Base-by-base conservation (phyloP, 192 early-diverging fungal genomes). In the Backusella australiensis region DNA sequence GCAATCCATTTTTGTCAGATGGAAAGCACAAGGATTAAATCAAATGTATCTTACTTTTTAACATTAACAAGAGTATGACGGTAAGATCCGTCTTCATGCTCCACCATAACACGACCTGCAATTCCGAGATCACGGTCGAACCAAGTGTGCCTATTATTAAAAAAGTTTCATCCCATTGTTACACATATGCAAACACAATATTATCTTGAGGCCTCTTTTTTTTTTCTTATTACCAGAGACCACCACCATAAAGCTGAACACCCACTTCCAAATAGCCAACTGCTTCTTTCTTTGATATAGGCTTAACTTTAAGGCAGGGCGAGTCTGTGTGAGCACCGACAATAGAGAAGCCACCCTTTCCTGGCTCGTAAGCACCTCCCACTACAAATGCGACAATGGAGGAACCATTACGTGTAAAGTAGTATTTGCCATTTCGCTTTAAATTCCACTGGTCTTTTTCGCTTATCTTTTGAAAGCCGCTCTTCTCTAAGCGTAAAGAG, bases 311-410 rank as follows among this genome's bases (percentile, higher is more conserved):
- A 68, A 97, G 85, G 83, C 96, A 98, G 36, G 98, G 98, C 15
- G 95, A 96, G 80, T 99, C 98, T 11, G 96, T 96, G 83, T 99
- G 98, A 4, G 98, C 97, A 19, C 93, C 98, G 38, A 98, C 89
- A 35, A 97, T 94, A 17, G 93, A 90, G 74, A 97, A 91, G 1
- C 70, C 70, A 17, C 96, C 95, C 70, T 95, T 94, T 8, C 94
- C 94, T 26, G 92, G 82, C 56, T 87, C 81, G 76, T 93, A 96
- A 78, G 92, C 87, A 66, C 95, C 94, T 68, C 98, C 98, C 26
- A 99, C 92, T 4, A 93, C 94, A 90, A 99, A 99, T 1, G 97
- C 96, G 49, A 97, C 90, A 21, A 98, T 86, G 8, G 93, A 89
- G 6, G 90, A 92, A 59, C 88, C 89, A 87, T 99, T 99, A 72